These are phyloP conservation scores for Lecanicillium sp. DNA, from an alignment of 2,329 filamentous ascomycete species.

Conservation along the genomic window DNA sequence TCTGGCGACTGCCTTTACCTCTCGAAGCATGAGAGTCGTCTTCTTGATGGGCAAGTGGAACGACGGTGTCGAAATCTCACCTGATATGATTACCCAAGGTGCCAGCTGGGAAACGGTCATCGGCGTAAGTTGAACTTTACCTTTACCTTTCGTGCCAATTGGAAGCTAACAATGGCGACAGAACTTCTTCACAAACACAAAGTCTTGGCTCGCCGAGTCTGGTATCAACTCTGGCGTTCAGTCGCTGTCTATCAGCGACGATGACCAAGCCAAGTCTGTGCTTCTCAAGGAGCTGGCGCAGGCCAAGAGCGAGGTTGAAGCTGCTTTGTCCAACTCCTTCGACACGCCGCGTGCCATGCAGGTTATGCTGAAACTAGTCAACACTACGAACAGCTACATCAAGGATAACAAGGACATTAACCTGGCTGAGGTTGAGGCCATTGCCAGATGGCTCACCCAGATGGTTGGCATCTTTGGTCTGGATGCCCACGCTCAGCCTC, in stretches of 20 bases:
- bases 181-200: slow-evolving; percentile 53
- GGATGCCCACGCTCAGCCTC: slow-evolving; percentile 49
- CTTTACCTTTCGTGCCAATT: too few relatives aligned
- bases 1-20: slow-evolving; percentile 60
- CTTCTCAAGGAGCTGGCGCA: slow-evolving; percentile 39
- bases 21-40: slow-evolving; percentile 72
- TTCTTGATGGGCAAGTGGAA: slow-evolving; percentile 87
- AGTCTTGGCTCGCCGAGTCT: slow-evolving; percentile 44
- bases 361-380: slow-evolving; percentile 69
- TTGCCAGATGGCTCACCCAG: slow-evolving; percentile 74
- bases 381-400: slow-evolving; percentile 61
- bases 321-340: slow-evolving; percentile 74
- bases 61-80: slow-evolving; percentile 84
- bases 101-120: slow-evolving; percentile 74
- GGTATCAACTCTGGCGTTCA: slow-evolving; percentile 25
- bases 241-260: slow-evolving; percentile 28
- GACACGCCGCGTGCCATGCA: slow-evolving; percentile 77
- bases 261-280: slow-evolving; percentile 20
- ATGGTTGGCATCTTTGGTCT: slow-evolving; percentile 82
- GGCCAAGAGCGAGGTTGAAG: slow-evolving; percentile 45
- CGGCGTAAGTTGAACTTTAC: slow-evolving; percentile 40
- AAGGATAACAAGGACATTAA: slow-evolving; percentile 38
- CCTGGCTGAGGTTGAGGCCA: slow-evolving; percentile 39
- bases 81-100: slow-evolving; percentile 68
- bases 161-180: slow-evolving; percentile 18